Evolutionary conservation across 2,329 filamentous ascomycete genomes (phyloP).

Genomic region (Colletotrichum falcatum): DNA sequence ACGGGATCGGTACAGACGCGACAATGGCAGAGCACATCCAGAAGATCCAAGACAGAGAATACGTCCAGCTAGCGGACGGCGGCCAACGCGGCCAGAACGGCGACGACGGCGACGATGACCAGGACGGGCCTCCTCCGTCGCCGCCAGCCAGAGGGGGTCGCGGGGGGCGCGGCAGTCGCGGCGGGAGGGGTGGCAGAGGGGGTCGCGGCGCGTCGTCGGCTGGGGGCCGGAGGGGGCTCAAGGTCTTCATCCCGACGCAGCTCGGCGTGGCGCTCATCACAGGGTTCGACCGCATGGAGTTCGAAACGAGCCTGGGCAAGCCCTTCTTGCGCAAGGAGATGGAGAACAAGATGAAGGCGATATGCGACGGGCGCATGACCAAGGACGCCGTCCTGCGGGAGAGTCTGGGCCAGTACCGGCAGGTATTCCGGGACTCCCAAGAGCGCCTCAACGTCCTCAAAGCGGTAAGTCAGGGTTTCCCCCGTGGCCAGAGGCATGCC

Average conservation of each 20-base stretch:
- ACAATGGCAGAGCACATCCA: slow-evolving; percentile 99
- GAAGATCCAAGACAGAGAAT: slow-evolving; percentile 91
- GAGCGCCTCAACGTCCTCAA: slow-evolving; percentile 78
- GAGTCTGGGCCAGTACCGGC: slow-evolving; percentile 87
- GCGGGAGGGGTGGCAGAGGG: slow-evolving; percentile 57
- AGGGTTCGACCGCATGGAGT: slow-evolving; percentile 94
- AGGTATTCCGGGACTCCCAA: slow-evolving; percentile 85
- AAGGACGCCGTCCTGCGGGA: slow-evolving; percentile 81
- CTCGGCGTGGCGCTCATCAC: slow-evolving; percentile 92
- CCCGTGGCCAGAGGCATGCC: slow-evolving; percentile 1
- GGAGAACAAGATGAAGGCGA: slow-evolving; percentile 96
- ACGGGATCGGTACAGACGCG: slow-evolving; percentile 97
- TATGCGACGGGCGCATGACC: slow-evolving; percentile 87
- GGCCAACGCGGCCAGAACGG: slow-evolving; percentile 52
- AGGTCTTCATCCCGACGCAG: slow-evolving; percentile 93
- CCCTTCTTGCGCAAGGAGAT: slow-evolving; percentile 98
- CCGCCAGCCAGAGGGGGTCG: slow-evolving; percentile 55
- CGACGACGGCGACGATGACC: slow-evolving; percentile 56
- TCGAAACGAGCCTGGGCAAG: slow-evolving; percentile 93
- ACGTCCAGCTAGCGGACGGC: slow-evolving; percentile 75
- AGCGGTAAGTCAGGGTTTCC: slow-evolving; percentile 60
- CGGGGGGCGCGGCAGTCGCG: slow-evolving; percentile 57
- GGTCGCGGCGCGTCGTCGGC: slow-evolving; percentile 53
- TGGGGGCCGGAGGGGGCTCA: slow-evolving; percentile 64
- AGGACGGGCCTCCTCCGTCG: slow-evolving; percentile 52